These are phyloP conservation scores for Gossypium thurberi DNA, from an alignment of 345 rosid genomes.

Conservation along the genomic window DNA sequence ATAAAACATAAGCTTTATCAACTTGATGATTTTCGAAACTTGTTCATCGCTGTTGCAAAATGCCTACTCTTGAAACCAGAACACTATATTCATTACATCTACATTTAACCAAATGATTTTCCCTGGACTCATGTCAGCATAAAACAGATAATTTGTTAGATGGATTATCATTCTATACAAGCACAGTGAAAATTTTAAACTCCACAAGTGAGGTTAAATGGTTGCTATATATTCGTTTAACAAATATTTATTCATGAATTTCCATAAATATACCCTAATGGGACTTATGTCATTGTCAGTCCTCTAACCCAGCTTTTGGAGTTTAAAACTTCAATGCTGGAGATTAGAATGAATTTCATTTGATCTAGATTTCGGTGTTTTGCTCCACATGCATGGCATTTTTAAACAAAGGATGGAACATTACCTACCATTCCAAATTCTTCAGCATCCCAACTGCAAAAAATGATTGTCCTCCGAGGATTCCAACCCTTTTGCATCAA, in stretches of 20 bases:
- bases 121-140: background rate
- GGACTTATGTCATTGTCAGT: background rate
- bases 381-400: background rate
- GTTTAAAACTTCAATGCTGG: background rate
- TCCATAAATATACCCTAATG: background rate
- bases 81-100: background rate
- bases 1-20: background rate
- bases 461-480: slow-evolving; percentile 77
- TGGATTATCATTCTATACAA: background rate
- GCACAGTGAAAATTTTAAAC: background rate
- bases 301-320: background rate
- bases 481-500: slow-evolving; percentile 73
- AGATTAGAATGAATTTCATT: background rate
- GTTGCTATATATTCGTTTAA: background rate
- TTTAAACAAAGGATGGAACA: slow-evolving; percentile 12
- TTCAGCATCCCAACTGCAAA: slow-evolving; percentile 98
- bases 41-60: background rate
- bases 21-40: background rate
- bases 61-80: background rate
- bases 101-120: background rate
- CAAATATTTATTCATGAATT: background rate
- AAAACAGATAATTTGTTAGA: background rate
- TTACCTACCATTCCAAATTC: slow-evolving; percentile 96
- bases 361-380: background rate
- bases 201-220: background rate